Evolutionary conservation across 352 stramenopile genomes (phyloP), one percentile per base, ranked within the genome.

Genomic region (Achlya hypogyna): DNA sequence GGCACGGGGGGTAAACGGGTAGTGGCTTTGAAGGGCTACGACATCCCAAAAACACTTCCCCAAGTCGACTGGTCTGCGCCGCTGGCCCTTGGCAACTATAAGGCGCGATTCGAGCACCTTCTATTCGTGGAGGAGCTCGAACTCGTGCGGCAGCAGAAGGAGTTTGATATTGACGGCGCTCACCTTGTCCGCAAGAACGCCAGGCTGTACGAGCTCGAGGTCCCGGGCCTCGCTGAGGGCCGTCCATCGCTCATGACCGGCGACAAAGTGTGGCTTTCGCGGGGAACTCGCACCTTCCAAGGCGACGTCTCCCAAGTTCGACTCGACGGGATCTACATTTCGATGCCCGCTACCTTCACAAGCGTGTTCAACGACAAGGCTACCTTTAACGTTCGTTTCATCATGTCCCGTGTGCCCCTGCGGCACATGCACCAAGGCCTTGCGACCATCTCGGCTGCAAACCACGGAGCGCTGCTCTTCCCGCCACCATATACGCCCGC

Each of bases 91-190:
- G 35, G 47, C 29, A 60, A 71, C 16, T 69, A 75, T 49, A 40
- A 42, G 25, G 45, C 31, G 29, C 56, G 68, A 18, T 64, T 71
- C 25, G 59, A 43, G 25, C 38, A 53, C 40, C 62, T 77, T 51
- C 63, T 77, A 49, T 75, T 53, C 68, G 42, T 71, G 4, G 72
- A 77, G 62, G 72, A 77, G 66, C 60, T 51, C 38, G 70, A 75
- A 53, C 63, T 68, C 51, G 35, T 43, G 4, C 59, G 63, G 31
- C 65, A 77, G 32, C 63, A 75, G 22, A 29, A 66, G n/a, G 53
- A 65, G 38, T 77, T 72, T 65, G 72, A 77, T 65, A 51, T 77
- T 54, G 66, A 75, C 45, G 53, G 64, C 42, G 65, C 70, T 14
- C 43, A 63, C 18, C 58, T 40, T n/a, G 45, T 27, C 10, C 14